Conservation (phyloP, 768 basidiomycete species). For the Lactarius sanguifluus region DNA sequence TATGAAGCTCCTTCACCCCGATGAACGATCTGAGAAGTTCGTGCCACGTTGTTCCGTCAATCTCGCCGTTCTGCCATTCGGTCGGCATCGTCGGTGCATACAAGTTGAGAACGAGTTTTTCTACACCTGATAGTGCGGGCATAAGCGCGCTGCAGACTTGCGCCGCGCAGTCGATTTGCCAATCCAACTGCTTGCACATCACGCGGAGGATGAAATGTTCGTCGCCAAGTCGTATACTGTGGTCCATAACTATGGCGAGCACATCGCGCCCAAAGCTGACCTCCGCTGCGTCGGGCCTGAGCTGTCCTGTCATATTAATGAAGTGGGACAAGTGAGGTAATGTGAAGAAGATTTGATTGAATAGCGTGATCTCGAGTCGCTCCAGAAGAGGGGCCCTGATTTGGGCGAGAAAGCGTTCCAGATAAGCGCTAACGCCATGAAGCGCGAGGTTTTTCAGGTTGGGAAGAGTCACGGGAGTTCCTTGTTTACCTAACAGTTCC, state of each 20-base stretch:
- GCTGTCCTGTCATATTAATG: not conserved
- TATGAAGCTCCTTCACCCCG: not conserved
- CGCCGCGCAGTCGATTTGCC: slow-evolving; percentile 9
- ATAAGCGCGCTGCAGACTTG: slow-evolving; percentile 6
- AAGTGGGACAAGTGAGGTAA: not conserved
- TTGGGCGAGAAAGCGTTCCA: not conserved
- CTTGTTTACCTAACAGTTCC: not conserved
- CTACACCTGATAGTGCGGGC: not conserved
- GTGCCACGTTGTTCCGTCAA: not conserved
- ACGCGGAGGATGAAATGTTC: not conserved
- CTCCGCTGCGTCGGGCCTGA: not conserved
- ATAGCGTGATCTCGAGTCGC: not conserved
- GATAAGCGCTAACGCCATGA: not conserved
- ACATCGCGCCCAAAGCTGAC: not conserved
- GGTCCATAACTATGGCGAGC: not conserved
- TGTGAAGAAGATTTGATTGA: not conserved
- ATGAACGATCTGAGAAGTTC: slow-evolving; percentile 2
- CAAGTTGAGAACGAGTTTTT: not conserved
- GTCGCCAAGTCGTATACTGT: not conserved
- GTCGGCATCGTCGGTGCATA: not conserved
- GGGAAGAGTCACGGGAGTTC: not conserved
- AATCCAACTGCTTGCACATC: slow-evolving; percentile 4
- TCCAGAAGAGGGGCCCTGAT: not conserved
- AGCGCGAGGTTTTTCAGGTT: not conserved
- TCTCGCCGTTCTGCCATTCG: not conserved